Base-by-base conservation (phyloP, 2,329 filamentous ascomycete genomes). In the Epichloe sp. region DNA sequence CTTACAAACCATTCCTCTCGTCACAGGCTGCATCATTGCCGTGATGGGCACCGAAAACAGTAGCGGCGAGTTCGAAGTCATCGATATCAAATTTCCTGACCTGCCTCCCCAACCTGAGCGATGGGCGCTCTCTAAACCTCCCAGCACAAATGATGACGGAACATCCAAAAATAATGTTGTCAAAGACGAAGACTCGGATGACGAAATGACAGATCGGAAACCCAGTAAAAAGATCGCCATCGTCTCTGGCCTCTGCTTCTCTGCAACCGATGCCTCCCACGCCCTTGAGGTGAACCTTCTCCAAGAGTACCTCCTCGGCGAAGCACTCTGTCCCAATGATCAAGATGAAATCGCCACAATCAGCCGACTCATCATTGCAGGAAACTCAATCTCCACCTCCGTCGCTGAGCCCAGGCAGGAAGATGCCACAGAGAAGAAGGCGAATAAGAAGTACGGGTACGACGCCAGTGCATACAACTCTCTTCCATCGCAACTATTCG, bases 21-120 rank as follows among this genome's bases (percentile, higher is more conserved):
- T 95, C 2, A 98, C 93, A 0, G 93, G 93, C 26, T 94, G 88
- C 60, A 89, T 98, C 60, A 78, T 97, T 42, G 90, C 89, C n/a
- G 89, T 90, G 3, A 80, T 98, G 71, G 93, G 93, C 37, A 95
- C 89, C 0, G 93, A 98, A 65, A 96, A 95, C 60, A 76, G 80
- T 49, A 85, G 91, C 68, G 93, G 93, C 56, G 88, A 95, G 59
- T 89, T 98, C 54, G 89, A 97, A 60, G 85, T 95, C 6, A 77
- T 97, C 41, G 91, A 95, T 66, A 75, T 95, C 58, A 88, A 90
- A 62, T 83, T 95, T 43, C 87, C 93, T 6, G 89, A 96, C 63
- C 70, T 98, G 4, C 78, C 91, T 15, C 80, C 82, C 0, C 93
- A 98, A 61, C 85, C 87, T 12, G 76, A 79, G 47, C 81, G 91